Percentiles rank a stretch among this genome's conserved stretches.
Evolutionary conservation across 495 filamentous ascomycete genomes (phyloP).

Genomic region (Baudoinia panamericana): DNA sequence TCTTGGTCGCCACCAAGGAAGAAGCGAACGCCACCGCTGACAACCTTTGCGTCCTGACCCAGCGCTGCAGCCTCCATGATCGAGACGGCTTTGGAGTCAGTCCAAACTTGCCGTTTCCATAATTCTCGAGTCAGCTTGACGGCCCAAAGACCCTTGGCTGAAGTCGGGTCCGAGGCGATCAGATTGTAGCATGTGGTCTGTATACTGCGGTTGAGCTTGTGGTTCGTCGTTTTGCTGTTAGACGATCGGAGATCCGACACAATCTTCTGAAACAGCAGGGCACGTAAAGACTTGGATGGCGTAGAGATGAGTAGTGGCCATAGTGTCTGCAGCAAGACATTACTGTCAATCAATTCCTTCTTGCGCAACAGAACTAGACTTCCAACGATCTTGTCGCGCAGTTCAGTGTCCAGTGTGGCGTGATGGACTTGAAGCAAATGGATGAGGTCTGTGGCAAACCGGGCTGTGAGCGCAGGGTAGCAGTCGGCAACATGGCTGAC

Average conservation of each 20-base stretch:
- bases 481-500: conserved; percentile 86
- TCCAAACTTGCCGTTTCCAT: conserved; percentile 83
- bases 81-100: conserved; percentile 74
- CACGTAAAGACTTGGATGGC: conserved; percentile 71
- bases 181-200: conserved; percentile 89
- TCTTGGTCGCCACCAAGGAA: conserved; percentile 94
- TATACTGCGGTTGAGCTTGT: conserved; percentile 80
- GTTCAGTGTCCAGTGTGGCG: conserved; percentile 58
- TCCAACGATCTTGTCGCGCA: conserved; percentile 88
- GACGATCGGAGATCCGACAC: conserved; percentile 74
- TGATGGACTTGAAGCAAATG: conserved; percentile 70
- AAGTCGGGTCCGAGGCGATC: conserved; percentile 67
- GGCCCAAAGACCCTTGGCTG: conserved; percentile 83
- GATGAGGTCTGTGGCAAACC: conserved; percentile 70
- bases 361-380: conserved; percentile 76
- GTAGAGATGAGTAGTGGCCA: conserved; percentile 85
- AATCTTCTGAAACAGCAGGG: conserved; percentile 79
- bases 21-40: conserved; percentile 74
- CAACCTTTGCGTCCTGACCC: conserved; percentile 77
- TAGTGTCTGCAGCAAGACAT: conserved; percentile 66
- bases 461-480: conserved; percentile 65
- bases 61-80: conserved; percentile 86
- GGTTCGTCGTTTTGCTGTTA: conserved; percentile 76
- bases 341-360: conserved; percentile 82
- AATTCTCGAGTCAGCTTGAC: conserved; percentile 78